Conservation (phyloP, 768 basidiomycete genomes). For the Omphalotus guepiniiformis region DNA sequence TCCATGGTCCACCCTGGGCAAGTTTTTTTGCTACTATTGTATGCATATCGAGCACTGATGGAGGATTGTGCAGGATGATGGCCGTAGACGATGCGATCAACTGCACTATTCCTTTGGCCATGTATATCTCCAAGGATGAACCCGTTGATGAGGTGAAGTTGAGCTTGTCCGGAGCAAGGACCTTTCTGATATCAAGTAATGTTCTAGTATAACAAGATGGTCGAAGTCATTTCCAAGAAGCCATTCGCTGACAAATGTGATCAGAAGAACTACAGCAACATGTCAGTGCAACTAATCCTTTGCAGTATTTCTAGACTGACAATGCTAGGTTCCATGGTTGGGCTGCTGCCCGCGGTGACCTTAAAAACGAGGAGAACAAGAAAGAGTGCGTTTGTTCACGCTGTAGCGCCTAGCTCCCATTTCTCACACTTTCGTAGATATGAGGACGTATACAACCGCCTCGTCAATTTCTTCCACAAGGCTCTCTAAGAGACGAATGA, state of each 20-base stretch:
- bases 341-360: slow-evolving; percentile 58
- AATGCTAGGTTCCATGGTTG: slow-evolving; percentile 54
- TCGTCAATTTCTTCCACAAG: slow-evolving; percentile 45
- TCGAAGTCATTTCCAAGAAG: slow-evolving; percentile 44
- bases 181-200: not conserved
- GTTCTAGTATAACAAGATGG: slow-evolving; percentile 44
- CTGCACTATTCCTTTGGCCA: slow-evolving; percentile 47
- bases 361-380: slow-evolving; percentile 52
- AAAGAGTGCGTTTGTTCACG: slow-evolving; percentile 36
- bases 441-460: slow-evolving; percentile 52
- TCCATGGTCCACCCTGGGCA: slow-evolving; percentile 58
- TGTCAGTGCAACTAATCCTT: slow-evolving; percentile 25
- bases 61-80: slow-evolving; percentile 38
- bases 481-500: too few relatives aligned
- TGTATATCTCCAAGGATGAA: slow-evolving; percentile 59
- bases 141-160: slow-evolving; percentile 43
- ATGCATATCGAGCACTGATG: not conserved
- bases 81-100: slow-evolving; percentile 45
- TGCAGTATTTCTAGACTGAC: not conserved
- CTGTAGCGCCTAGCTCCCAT: not conserved
- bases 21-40: slow-evolving; percentile 17
- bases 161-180: not conserved
- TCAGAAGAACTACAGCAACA: slow-evolving; percentile 44
- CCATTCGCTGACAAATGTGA: slow-evolving; percentile 45
- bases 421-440: slow-evolving; percentile 23